These are phyloP conservation scores for Solanum clarkiae DNA, from an alignment of 257 asterid genomes.

Conservation along the genomic window DNA sequence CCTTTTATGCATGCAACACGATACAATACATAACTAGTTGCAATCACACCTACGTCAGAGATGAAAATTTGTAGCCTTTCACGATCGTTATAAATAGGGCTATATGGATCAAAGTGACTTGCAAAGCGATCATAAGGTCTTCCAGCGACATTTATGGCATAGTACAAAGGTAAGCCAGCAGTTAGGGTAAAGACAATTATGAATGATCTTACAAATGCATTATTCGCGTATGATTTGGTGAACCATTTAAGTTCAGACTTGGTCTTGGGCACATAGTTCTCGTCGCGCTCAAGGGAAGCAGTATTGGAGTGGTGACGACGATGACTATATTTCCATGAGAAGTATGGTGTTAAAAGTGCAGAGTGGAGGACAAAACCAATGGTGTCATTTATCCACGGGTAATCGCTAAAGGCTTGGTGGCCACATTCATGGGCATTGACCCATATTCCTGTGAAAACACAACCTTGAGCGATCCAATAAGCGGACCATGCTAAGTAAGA, in stretches of 20 bases:
- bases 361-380: neutral
- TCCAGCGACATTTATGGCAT: neutral
- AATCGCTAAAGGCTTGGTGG: neutral
- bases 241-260: neutral
- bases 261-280: neutral
- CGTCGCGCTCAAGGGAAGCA: neutral
- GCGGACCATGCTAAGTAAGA: neutral
- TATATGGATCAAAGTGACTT: slow-evolving; percentile 40
- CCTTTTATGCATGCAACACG: slow-evolving; percentile 24
- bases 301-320: neutral
- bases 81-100: slow-evolving; percentile 49
- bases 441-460: neutral
- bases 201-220: neutral
- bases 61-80: slow-evolving; percentile 41
- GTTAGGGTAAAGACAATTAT: neutral
- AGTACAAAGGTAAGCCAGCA: neutral
- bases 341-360: neutral
- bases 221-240: neutral
- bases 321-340: neutral
- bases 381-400: neutral
- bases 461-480: neutral
- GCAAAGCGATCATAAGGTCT: slow-evolving; percentile 30
- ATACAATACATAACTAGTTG: slow-evolving; percentile 7
- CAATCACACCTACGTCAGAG: slow-evolving; percentile 37
- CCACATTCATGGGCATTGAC: neutral